Conservation (phyloP, 495 filamentous ascomycete species). For the Penicillium simplicissimum region DNA sequence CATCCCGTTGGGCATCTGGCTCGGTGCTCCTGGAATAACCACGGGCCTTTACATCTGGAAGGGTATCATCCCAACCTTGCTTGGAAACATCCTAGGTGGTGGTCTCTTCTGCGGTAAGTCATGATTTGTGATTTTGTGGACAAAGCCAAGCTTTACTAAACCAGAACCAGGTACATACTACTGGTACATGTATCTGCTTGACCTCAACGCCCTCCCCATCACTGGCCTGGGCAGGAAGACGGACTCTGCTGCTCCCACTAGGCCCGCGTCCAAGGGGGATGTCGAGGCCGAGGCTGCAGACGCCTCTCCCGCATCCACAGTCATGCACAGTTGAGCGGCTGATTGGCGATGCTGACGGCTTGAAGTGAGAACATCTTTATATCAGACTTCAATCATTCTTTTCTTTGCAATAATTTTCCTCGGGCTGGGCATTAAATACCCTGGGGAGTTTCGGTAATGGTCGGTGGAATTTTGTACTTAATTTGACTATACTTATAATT, state of each 20-base stretch:
- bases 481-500: neutral
- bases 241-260: neutral
- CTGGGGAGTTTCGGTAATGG: neutral
- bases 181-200: constrained; percentile 52
- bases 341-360: neutral
- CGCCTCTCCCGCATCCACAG: neutral
- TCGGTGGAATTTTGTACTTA: neutral
- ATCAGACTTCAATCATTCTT: neutral
- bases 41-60: constrained; percentile 65
- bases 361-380: neutral
- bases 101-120: constrained; percentile 48
- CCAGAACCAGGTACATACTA: constrained; percentile 43
- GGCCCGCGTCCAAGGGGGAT: constrained; percentile 14
- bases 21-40: constrained; percentile 48
- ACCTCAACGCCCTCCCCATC: constrained; percentile 26
- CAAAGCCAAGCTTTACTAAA: neutral
- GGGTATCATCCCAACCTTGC: constrained; percentile 56
- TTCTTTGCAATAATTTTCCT: neutral
- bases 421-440: neutral
- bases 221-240: constrained; percentile 17
- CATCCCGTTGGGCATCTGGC: constrained; percentile 58
- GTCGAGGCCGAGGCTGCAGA: constrained; percentile 29
- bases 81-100: constrained; percentile 62
- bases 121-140: neutral
- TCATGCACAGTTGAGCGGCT: neutral